phyloP scores from a whole-genome alignment of 306 rosid genomes.

The Glycyrrhiza uralensis region DNA sequence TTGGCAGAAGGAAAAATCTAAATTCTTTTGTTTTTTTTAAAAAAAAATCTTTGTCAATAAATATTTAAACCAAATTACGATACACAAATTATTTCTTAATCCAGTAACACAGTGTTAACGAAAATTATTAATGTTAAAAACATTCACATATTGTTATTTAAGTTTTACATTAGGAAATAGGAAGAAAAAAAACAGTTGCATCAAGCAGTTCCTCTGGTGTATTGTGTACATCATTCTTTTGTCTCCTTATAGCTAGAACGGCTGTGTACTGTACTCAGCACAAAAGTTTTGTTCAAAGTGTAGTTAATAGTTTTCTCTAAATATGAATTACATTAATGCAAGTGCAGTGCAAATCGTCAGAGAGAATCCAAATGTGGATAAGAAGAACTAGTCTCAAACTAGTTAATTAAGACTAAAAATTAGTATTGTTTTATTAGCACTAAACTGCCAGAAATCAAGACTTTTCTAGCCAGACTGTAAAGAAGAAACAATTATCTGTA shows the following conservation, averaged over 20 bases:
- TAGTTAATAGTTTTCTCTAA: not conserved
- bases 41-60: too few species aligned
- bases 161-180: not conserved
- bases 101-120: too few species aligned
- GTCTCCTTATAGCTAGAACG: conserved; percentile 25
- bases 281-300: conserved; percentile 5
- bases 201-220: conserved; percentile 8
- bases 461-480: conserved; percentile 46
- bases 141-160: too few species aligned
- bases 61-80: too few species aligned
- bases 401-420: not conserved
- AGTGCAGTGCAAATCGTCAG: conserved; percentile 7
- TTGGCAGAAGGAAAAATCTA: too few species aligned
- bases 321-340: not conserved
- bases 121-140: too few species aligned
- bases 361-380: conserved; percentile 23
- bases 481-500: conserved; percentile 36
- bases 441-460: not conserved
- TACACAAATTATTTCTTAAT: too few species aligned
- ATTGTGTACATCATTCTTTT: not conserved
- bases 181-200: not conserved
- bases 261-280: not conserved
- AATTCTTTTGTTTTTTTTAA: too few species aligned
- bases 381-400: conserved; percentile 23
- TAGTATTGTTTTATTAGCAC: not conserved